These are phyloP conservation scores for Claviceps lovelessii DNA, from an alignment of 2,329 filamentous ascomycete species.

Conservation along the genomic window DNA sequence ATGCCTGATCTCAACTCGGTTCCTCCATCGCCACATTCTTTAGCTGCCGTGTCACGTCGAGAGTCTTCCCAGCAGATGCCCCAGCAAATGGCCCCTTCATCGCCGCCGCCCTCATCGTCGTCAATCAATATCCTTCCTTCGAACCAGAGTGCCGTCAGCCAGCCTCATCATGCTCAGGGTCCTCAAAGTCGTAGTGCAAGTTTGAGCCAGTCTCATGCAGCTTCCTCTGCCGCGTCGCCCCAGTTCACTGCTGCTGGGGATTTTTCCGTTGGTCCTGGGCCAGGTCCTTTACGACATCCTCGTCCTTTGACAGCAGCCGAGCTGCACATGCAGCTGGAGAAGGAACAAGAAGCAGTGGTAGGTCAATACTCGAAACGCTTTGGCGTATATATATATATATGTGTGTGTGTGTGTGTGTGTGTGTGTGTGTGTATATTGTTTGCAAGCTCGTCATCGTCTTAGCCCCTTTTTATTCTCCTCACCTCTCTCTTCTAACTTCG, in stretches of 20 bases:
- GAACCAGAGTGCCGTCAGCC: constrained; percentile 36
- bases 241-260: constrained; percentile 11
- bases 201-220: constrained; percentile 13
- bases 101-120: constrained; percentile 18
- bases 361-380: constrained; percentile 15
- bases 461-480: background rate
- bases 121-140: constrained; percentile 44
- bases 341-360: constrained; percentile 90
- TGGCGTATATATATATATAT: too few species aligned
- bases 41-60: constrained; percentile 26
- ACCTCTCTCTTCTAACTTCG: background rate
- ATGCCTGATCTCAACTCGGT: constrained; percentile 46
- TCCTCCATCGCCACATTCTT: constrained; percentile 33
- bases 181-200: constrained; percentile 7
- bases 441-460: background rate
- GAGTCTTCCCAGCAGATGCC: constrained; percentile 26
- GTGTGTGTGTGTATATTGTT: too few species aligned
- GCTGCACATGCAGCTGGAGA: constrained; percentile 77
- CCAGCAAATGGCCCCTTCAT: constrained; percentile 21
- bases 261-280: constrained; percentile 37
- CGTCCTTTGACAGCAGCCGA: constrained; percentile 78
- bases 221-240: constrained; percentile 19
- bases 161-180: background rate
- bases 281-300: constrained; percentile 71
- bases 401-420: too few species aligned